Percentiles rank a stretch among this genome's conserved stretches.
phyloP scores from a whole-genome alignment of 257 asterid genomes.

The Nicotiana benthamiana region DNA sequence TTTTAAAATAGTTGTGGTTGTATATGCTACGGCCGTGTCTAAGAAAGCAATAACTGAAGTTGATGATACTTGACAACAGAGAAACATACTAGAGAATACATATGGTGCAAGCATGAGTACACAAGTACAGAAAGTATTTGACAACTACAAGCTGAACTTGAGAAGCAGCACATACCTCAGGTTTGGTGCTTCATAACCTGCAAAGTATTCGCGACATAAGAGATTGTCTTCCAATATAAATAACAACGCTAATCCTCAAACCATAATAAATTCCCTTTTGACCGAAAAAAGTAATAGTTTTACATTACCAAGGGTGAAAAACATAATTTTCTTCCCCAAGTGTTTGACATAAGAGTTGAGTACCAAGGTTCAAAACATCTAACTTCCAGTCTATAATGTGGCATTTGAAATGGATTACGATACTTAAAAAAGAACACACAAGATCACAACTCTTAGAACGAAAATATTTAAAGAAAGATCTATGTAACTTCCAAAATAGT shows the following conservation, averaged over 20 bases:
- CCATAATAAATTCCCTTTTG: background rate
- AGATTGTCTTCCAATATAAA: background rate
- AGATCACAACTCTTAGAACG: background rate
- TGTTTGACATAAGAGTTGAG: background rate
- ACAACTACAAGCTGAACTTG: background rate
- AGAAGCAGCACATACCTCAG: conserved; percentile 3
- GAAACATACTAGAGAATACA: background rate
- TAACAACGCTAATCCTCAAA: background rate
- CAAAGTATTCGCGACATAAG: background rate
- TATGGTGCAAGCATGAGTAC: background rate
- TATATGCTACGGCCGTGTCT: too few relatives aligned
- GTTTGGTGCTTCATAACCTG: conserved; percentile 15
- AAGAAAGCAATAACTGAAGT: background rate
- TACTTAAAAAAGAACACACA: background rate
- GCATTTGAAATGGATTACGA: background rate
- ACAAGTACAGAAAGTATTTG: background rate
- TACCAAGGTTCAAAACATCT: background rate
- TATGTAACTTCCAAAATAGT: background rate
- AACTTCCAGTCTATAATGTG: background rate
- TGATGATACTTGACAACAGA: background rate
- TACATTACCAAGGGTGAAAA: background rate
- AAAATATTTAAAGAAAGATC: background rate
- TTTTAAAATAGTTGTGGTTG: background rate
- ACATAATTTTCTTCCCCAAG: background rate
- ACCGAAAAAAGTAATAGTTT: background rate